Conservation (phyloP, 2,329 filamentous ascomycete genomes). For the Trichoderma breve region DNA sequence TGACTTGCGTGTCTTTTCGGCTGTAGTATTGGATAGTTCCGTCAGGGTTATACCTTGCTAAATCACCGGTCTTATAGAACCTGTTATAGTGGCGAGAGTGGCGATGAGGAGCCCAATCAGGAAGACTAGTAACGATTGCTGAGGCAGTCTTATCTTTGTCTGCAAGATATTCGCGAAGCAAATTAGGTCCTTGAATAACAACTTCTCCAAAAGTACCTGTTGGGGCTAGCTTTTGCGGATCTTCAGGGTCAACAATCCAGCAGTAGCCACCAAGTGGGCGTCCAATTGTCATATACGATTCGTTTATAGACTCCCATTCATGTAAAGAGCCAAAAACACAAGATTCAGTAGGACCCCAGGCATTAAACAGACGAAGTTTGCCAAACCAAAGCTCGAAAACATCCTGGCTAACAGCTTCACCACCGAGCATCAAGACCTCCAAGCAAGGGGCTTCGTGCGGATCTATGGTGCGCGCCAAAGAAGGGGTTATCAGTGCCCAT, state of each 20-base stretch:
- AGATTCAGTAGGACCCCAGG: conserved; percentile 19
- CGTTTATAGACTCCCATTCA: conserved; percentile 12
- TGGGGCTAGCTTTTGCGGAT: conserved; percentile 6
- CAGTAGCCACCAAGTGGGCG: conserved; percentile 15
- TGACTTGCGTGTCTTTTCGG: conserved; percentile 20
- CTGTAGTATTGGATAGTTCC: conserved; percentile 17
- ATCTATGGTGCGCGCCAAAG: conserved; percentile 24
- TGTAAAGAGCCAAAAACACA: conserved; percentile 17
- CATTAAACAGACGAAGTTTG: conserved; percentile 17
- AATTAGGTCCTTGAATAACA: conserved; percentile 17
- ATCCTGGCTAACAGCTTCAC: conserved; percentile 19
- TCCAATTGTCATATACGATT: conserved; percentile 17
- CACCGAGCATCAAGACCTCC: conserved; percentile 16
- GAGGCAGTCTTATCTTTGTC: conserved; percentile 11
- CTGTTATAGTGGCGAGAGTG: background rate
- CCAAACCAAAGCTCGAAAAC: conserved; percentile 20
- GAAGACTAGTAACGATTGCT: background rate
- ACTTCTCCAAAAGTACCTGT: conserved; percentile 15
- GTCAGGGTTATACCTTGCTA: conserved; percentile 11
- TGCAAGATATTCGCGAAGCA: conserved; percentile 15
- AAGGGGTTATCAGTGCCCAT: conserved; percentile 20
- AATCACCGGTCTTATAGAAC: conserved; percentile 18
- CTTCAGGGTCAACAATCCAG: conserved; percentile 19
- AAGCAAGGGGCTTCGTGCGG: conserved; percentile 18
- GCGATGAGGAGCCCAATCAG: conserved; percentile 6